phyloP scores from a whole-genome alignment of 805 yeast species.

The Ogataea haglerorum region DNA sequence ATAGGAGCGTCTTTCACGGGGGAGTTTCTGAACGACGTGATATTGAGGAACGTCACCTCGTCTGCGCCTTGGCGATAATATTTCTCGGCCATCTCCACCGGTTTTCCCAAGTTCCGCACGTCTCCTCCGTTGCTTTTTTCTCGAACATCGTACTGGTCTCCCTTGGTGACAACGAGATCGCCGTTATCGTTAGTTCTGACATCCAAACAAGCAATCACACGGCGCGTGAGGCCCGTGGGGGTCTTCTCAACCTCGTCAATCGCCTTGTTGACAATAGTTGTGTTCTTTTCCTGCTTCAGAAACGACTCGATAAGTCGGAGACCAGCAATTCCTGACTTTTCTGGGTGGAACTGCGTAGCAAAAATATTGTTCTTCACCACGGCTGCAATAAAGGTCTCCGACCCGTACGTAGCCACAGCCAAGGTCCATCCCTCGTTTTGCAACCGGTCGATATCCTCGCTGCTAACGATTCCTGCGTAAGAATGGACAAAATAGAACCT shows the following conservation, averaged over 20 bases:
- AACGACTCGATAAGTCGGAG: constrained; percentile 71
- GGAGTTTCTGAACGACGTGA: constrained; percentile 92
- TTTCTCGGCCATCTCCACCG: constrained; percentile 87
- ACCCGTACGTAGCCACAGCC: constrained; percentile 70
- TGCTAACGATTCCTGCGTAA: constrained; percentile 68
- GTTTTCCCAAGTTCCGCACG: constrained; percentile 94
- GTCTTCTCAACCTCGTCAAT: constrained; percentile 23
- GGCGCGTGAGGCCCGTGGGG: constrained; percentile 68
- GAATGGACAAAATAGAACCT: constrained; percentile 96
- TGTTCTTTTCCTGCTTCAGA: constrained; percentile 44
- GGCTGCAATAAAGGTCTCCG: constrained; percentile 81
- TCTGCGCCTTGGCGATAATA: constrained; percentile 96
- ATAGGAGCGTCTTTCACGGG: constrained; percentile 93
- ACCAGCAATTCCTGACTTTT: constrained; percentile 92
- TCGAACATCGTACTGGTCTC: constrained; percentile 97
- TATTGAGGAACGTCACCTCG: constrained; percentile 90
- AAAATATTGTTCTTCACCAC: constrained; percentile 71
- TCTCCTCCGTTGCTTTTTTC: constrained; percentile 58
- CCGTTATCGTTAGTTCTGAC: constrained; percentile 95
- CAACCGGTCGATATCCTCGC: constrained; percentile 33
- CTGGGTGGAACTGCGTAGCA: constrained; percentile 99
- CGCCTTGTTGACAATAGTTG: constrained; percentile 14
- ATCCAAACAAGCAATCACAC: constrained; percentile 94
- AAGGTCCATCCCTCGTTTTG: constrained; percentile 56
- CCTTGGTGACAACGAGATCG: constrained; percentile 95